Conservation (phyloP, 78 protist species). For the Chrysochromulina parva region DNA sequence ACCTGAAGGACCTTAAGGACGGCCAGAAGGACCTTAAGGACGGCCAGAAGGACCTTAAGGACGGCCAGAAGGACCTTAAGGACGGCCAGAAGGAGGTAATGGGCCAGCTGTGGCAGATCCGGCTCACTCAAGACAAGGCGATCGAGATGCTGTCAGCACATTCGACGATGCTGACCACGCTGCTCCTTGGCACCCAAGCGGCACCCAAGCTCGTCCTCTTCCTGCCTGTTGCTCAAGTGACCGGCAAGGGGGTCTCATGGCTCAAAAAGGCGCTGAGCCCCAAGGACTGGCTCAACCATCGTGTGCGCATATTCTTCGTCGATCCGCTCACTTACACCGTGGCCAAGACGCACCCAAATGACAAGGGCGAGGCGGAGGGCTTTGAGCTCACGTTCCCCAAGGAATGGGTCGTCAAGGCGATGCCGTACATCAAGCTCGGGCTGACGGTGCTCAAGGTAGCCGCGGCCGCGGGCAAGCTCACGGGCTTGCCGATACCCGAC, state of each 20-base stretch:
- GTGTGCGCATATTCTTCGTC: background rate
- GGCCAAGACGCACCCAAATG: background rate
- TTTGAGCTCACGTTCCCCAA: background rate
- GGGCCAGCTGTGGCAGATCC: too few relatives aligned
- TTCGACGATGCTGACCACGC: background rate
- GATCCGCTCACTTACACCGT: background rate
- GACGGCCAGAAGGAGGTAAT: too few relatives aligned
- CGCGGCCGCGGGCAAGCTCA: background rate
- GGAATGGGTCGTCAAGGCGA: background rate
- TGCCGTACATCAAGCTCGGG: background rate
- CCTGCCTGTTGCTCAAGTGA: background rate
- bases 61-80: too few relatives aligned
- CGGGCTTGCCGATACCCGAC: background rate
- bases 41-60: too few relatives aligned
- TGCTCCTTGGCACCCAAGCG: background rate
- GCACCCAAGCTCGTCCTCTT: background rate
- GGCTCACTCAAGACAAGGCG: too few relatives aligned
- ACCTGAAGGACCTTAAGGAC: too few relatives aligned
- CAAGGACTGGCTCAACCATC: background rate
- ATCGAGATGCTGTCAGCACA: background rate
- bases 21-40: too few relatives aligned
- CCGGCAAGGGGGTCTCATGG: background rate
- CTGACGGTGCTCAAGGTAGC: background rate
- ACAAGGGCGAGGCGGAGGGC: background rate
- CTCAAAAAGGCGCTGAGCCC: background rate